These are phyloP conservation scores for Tolypocladium inflatum DNA, from an alignment of 2,329 filamentous ascomycete species.

Conservation along the genomic window DNA sequence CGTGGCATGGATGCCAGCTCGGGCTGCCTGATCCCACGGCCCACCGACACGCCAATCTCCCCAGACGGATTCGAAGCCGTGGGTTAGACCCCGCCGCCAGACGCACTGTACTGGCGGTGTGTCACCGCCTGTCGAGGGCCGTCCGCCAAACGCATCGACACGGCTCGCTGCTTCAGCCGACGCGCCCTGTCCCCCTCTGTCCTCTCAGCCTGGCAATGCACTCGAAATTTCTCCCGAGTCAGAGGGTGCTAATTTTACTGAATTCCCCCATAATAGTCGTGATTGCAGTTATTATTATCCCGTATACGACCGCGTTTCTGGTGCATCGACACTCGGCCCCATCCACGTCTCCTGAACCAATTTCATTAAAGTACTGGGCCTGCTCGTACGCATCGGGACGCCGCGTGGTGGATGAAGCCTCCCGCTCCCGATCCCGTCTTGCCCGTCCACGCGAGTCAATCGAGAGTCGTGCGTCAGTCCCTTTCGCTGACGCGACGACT, in stretches of 20 bases:
- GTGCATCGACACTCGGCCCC: background rate
- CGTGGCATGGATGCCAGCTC: background rate
- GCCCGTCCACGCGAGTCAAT: background rate
- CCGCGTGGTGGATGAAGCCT: slow-evolving; percentile 1
- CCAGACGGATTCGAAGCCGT: background rate
- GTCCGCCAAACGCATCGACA: slow-evolving; percentile 9
- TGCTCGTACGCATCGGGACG: background rate
- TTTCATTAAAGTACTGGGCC: slow-evolving; percentile 2
- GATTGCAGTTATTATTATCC: slow-evolving; percentile 5
- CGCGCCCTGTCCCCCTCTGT: background rate
- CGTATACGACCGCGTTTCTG: background rate
- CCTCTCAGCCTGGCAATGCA: slow-evolving; percentile 2
- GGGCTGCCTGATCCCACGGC: background rate
- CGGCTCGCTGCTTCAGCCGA: slow-evolving; percentile 12
- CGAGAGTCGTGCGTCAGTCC: background rate
- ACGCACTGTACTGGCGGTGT: slow-evolving; percentile 16
- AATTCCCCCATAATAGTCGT: slow-evolving; percentile 10
- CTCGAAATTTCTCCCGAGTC: slow-evolving; percentile 14
- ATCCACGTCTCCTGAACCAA: slow-evolving; percentile 2
- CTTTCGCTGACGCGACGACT: background rate
- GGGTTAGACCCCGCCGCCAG: background rate
- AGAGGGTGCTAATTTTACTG: slow-evolving; percentile 15
- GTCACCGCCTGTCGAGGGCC: slow-evolving; percentile 6
- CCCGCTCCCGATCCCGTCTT: slow-evolving; percentile 1
- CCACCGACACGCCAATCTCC: background rate